Conservation (phyloP, 208 protist genomes). For the Acanthamoeba lenticulata region DNA sequence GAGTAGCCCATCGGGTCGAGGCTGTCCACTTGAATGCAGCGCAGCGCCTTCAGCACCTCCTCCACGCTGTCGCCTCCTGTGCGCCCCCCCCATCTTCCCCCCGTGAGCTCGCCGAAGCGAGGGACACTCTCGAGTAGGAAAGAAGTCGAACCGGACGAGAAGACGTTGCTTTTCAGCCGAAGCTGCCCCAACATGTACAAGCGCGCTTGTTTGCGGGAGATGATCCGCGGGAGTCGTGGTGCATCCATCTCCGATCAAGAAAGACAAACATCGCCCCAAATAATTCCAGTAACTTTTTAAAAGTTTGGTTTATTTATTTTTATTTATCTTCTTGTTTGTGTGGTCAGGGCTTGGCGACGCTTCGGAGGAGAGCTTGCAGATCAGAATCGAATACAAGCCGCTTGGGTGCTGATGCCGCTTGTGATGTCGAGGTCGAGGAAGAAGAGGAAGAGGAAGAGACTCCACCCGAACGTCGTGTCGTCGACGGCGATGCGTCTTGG, state of each 20-base stretch:
- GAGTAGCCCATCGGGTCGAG: background rate
- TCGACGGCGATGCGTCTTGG: background rate
- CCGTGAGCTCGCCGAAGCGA: background rate
- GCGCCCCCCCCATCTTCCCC: background rate
- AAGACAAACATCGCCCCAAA: too few relatives aligned
- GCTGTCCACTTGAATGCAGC: background rate
- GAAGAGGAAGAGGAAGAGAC: background rate
- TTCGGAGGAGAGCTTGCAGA: background rate
- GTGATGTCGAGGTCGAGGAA: background rate
- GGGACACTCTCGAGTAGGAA: background rate
- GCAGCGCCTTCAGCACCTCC: background rate
- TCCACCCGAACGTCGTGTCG: background rate
- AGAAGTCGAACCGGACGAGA: background rate
- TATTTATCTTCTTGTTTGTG: too few relatives aligned
- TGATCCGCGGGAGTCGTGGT: too few relatives aligned
- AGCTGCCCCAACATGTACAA: background rate
- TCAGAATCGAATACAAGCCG: background rate
- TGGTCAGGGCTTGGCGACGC: background rate
- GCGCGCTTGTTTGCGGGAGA: background rate
- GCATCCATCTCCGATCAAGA: too few relatives aligned
- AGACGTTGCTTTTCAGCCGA: background rate
- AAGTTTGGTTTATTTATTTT: too few relatives aligned
- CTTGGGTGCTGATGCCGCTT: background rate
- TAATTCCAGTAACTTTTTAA: too few relatives aligned
- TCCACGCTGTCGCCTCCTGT: background rate